Base-by-base conservation (phyloP, 2,329 filamentous ascomycete genomes). In the Endoconidiophora polonica region DNA sequence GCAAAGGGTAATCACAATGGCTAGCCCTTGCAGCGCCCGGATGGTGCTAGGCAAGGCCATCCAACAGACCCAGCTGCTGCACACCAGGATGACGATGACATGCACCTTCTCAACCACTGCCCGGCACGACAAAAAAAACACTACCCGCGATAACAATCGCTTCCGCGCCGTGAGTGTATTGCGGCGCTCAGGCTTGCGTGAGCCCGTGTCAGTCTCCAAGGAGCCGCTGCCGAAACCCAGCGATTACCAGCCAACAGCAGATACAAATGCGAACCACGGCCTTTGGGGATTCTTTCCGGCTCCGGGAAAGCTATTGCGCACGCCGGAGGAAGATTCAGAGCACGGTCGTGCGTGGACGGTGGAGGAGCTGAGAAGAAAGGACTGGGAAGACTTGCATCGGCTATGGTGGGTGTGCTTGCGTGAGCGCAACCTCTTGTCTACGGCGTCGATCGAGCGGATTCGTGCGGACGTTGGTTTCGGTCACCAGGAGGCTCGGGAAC, bases 351-450 rank as follows among this genome's bases (percentile, higher is more conserved):
- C 78, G 24, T 98, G 91, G 91, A 79, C 74, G 9, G 79, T 84
- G 5, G 77, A 86, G 66, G 91, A 98, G 68, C 71, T 98, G 59
- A 76, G 88, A 55, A 72, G 76, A 55, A 95, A 95, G 68, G 86
- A 82, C 55, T 98, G 87, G 85, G 86, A 94, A 54, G 88, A 96
- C 63, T 68, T 98, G 58, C 88, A 96, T 65, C 71, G 73, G 54
- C 72, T 98, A 60, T 98, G 90, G 87, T 98, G 88, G 86, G 76
- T 87, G 50, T 96, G 91, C 63, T 75, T 83, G 54, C 87, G 85
- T 68, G 91, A 98, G 68, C 73, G 84, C 59, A 98, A 98, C 66
- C 77, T 85, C 57, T 77, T 96, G 58, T 73, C 78, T n/a, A 96
- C 93, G 26, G 79, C 82, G 57, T 71, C 72, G 48, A 65, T 72